Conservation (phyloP, 768 basidiomycete genomes). For the Mycena galopus region DNA sequence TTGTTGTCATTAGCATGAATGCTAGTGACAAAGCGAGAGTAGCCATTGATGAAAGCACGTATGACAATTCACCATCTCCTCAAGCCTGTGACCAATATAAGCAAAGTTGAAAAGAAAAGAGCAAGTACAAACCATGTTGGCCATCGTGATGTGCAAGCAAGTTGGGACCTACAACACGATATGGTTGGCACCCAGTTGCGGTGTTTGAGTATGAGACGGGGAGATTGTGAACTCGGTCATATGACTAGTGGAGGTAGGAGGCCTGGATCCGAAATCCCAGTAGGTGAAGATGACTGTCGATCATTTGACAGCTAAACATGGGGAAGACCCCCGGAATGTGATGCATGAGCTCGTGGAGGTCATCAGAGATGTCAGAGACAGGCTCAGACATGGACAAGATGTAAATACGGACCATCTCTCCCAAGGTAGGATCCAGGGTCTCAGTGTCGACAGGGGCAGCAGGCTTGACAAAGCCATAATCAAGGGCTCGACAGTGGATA, state of each 20-base stretch:
- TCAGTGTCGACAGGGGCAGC: too few relatives aligned
- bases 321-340: conserved; percentile 53
- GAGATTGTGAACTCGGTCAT: conserved; percentile 32
- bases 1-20: neutral
- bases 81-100: conserved; percentile 36
- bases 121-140: conserved; percentile 33
- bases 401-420: too few relatives aligned
- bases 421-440: too few relatives aligned
- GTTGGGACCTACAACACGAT: conserved; percentile 38
- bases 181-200: conserved; percentile 33
- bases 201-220: conserved; percentile 34
- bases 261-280: conserved; percentile 39
- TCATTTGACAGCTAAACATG: conserved; percentile 40
- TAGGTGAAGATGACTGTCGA: conserved; percentile 43
- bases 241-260: conserved; percentile 14
- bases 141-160: conserved; percentile 41
- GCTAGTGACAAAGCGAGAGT: neutral
- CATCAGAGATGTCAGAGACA: conserved; percentile 38
- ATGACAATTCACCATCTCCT: conserved; percentile 49
- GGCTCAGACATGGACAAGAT: conserved; percentile 28
- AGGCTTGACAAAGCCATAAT: too few relatives aligned
- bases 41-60: conserved; percentile 48
- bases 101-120: too few relatives aligned
- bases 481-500: too few relatives aligned
- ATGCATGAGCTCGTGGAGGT: conserved; percentile 46